Conservation (phyloP, 2,329 filamentous ascomycete genomes). For the Nigrospora oryzae region DNA sequence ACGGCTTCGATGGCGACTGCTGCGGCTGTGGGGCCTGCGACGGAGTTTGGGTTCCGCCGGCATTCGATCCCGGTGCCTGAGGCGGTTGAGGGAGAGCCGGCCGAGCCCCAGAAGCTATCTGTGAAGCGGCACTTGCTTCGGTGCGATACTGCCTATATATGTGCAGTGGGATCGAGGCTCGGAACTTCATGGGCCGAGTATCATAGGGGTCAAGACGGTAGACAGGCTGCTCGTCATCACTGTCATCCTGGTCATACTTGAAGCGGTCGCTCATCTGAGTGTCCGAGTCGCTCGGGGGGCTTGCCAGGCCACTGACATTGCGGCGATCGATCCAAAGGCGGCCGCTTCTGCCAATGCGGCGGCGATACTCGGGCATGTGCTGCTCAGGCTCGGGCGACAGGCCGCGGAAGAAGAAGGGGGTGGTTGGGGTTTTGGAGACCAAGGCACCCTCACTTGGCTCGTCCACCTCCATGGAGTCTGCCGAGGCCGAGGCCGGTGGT, state of each 20-base stretch:
- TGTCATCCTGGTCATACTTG: slow-evolving; percentile 82
- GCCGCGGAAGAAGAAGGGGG: slow-evolving; percentile 36
- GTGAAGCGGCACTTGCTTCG: slow-evolving; percentile 17
- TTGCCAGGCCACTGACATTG: slow-evolving; percentile 8
- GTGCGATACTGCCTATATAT: slow-evolving; percentile 23
- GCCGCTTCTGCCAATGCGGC: slow-evolving; percentile 76
- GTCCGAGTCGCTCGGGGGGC: slow-evolving; percentile 19
- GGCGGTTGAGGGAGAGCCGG: slow-evolving; percentile 13
- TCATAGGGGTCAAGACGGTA: slow-evolving; percentile 70
- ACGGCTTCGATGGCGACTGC: neutral
- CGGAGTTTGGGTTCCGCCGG: neutral
- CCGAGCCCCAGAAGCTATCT: slow-evolving; percentile 9
- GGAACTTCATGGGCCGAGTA: slow-evolving; percentile 49
- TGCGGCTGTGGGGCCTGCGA: neutral
- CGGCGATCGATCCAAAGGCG: slow-evolving; percentile 84
- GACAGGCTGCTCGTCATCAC: slow-evolving; percentile 63
- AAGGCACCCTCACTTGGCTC: slow-evolving; percentile 20
- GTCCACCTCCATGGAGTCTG: slow-evolving; percentile 48
- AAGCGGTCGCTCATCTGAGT: slow-evolving; percentile 54
- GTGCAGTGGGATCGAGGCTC: slow-evolving; percentile 30
- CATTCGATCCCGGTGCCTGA: neutral
- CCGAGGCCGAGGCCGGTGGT: slow-evolving; percentile 47
- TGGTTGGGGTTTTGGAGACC: slow-evolving; percentile 18
- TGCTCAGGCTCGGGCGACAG: slow-evolving; percentile 26
- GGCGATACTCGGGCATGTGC: slow-evolving; percentile 61